Evolutionary conservation across 805 yeast genomes (phyloP).

Genomic region (Ogataea dorogensis): DNA sequence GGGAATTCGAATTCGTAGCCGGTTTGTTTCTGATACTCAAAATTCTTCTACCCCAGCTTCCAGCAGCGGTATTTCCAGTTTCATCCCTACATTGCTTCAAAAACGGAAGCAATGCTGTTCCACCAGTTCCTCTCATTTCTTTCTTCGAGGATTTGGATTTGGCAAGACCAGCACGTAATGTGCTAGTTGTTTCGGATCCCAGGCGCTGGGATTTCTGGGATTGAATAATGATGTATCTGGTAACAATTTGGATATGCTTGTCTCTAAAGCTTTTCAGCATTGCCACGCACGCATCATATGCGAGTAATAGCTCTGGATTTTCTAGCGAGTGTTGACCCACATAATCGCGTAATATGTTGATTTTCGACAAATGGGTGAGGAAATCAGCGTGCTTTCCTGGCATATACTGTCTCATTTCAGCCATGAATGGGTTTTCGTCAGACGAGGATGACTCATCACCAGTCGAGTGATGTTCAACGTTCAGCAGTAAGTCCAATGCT

Average conservation of each 20-base stretch:
- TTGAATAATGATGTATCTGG: conserved; percentile 80
- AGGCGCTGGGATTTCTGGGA: conserved; percentile 55
- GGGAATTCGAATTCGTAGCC: conserved; percentile 3
- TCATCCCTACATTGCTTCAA: conserved; percentile 95
- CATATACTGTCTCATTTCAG: conserved; percentile 87
- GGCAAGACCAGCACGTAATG: conserved; percentile 67
- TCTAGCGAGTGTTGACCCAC: conserved; percentile 44
- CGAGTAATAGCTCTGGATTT: conserved; percentile 57
- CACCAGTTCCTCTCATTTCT: conserved; percentile 86
- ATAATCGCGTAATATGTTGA: conserved; percentile 61
- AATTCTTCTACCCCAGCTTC: conserved; percentile 82
- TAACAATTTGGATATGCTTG: conserved; percentile 89
- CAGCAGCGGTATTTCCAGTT: conserved; percentile 92
- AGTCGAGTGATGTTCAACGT: conserved; percentile 75
- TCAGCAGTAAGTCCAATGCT: conserved; percentile 73
- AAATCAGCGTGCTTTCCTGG: conserved; percentile 83
- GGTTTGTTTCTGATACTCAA: conserved; percentile 41
- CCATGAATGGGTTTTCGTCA: conserved; percentile 52
- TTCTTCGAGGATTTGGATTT: conserved; percentile 40
- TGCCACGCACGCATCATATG: conserved; percentile 87
- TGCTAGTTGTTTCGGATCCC: conserved; percentile 49
- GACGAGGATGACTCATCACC: conserved; percentile 38
- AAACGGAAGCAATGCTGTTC: conserved; percentile 87
- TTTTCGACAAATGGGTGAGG: conserved; percentile 55
- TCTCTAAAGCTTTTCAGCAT: conserved; percentile 87